Evolutionary conservation across 2,329 filamentous ascomycete genomes (phyloP).

Genomic region (Geosmithia flava): DNA sequence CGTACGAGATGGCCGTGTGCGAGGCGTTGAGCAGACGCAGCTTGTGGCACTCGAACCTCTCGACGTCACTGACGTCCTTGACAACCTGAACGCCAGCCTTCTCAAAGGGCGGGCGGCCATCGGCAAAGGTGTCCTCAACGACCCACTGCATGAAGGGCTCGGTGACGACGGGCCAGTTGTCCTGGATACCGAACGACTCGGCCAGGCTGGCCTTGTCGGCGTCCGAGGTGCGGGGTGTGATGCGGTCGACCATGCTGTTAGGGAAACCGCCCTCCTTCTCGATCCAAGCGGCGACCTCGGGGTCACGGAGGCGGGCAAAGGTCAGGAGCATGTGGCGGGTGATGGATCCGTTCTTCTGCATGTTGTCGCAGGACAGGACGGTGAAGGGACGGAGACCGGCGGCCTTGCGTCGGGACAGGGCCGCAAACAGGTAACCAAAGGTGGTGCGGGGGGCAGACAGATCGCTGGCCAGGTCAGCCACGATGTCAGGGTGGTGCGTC

Average conservation of each 20-base stretch:
- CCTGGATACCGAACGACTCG: conserved; percentile 31
- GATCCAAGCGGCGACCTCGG: conserved; percentile 36
- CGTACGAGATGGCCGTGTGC: conserved; percentile 39
- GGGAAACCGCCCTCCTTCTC: conserved; percentile 33
- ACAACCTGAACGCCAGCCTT: conserved; percentile 40
- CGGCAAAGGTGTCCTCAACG: conserved; percentile 36
- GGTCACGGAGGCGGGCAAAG: conserved; percentile 33
- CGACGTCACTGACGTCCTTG: conserved; percentile 34
- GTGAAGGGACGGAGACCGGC: conserved; percentile 38
- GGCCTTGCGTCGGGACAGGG: conserved; percentile 29
- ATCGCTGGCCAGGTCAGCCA: conserved; percentile 29
- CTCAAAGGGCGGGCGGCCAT: conserved; percentile 38
- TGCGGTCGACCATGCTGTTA: conserved; percentile 43
- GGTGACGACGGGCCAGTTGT: conserved; percentile 40
- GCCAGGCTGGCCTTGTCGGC: conserved; percentile 31
- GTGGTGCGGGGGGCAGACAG: conserved; percentile 29
- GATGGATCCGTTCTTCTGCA: conserved; percentile 44
- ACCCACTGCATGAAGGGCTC: conserved; percentile 46
- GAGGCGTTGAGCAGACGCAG: conserved; percentile 40
- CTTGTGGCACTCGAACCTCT: conserved; percentile 44
- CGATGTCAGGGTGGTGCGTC: conserved; percentile 34
- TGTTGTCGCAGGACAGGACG: conserved; percentile 43
- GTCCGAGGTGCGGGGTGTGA: conserved; percentile 35
- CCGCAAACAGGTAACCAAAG: conserved; percentile 40
- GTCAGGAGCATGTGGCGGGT: conserved; percentile 37